Evolutionary conservation across 2,329 filamentous ascomycete genomes (phyloP).

Genomic region (Xylariaceae sp.): DNA sequence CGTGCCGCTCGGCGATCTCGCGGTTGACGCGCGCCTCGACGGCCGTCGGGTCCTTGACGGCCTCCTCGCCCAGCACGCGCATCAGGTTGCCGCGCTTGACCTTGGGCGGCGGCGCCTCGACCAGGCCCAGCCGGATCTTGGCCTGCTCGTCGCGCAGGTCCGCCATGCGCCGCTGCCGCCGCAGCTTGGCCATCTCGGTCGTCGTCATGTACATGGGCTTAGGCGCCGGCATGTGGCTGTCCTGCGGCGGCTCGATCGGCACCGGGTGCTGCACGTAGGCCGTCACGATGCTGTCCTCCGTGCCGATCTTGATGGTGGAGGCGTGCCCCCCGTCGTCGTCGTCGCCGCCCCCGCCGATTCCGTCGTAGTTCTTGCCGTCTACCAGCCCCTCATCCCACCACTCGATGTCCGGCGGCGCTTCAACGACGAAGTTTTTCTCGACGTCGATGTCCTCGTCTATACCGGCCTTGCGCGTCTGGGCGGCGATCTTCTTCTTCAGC

Average conservation of each 20-base stretch:
- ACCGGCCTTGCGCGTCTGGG: slow-evolving; percentile 78
- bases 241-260: slow-evolving; percentile 82
- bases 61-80: slow-evolving; percentile 86
- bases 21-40: slow-evolving; percentile 90
- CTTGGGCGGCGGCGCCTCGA: slow-evolving; percentile 86
- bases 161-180: slow-evolving; percentile 82
- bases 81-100: slow-evolving; percentile 97
- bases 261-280: slow-evolving; percentile 90
- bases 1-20: slow-evolving; percentile 80
- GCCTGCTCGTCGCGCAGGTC: slow-evolving; percentile 94
- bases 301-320: slow-evolving; percentile 62
- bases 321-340: too few species aligned
- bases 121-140: slow-evolving; percentile 85
- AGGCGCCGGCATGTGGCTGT: slow-evolving; percentile 67
- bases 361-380: slow-evolving; percentile 65
- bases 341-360: too few species aligned
- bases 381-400: slow-evolving; percentile 96
- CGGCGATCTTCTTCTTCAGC: slow-evolving; percentile 90
- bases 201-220: slow-evolving; percentile 91
- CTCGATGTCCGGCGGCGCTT: slow-evolving; percentile 78
- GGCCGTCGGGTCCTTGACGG: slow-evolving; percentile 91
- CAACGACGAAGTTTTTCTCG: slow-evolving; percentile 82
- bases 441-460: slow-evolving; percentile 85
- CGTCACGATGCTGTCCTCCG: slow-evolving; percentile 80
- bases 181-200: slow-evolving; percentile 85